Percentiles rank a stretch among this genome's conserved stretches.
Conservation (phyloP, 2,329 filamentous ascomycete species). For the Talaromyces marneffei region DNA sequence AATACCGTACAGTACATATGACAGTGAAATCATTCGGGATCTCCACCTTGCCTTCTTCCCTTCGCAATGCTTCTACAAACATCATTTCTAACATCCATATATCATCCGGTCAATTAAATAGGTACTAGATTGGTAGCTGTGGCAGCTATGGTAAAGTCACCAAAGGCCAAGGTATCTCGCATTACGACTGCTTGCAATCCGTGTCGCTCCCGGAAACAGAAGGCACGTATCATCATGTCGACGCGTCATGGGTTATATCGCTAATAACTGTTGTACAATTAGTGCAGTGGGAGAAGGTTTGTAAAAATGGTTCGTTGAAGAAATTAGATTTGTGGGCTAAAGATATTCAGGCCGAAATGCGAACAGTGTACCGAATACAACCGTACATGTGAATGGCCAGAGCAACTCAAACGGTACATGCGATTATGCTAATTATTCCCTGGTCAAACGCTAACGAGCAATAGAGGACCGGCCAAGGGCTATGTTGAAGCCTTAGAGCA, state of each 20-base stretch:
- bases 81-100: not conserved
- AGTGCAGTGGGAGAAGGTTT: constrained; percentile 40
- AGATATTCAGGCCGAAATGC: constrained; percentile 28
- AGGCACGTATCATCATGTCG: constrained; percentile 24
- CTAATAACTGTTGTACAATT: not conserved
- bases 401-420: constrained; percentile 33
- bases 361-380: constrained; percentile 31
- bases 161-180: constrained; percentile 27
- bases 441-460: not conserved
- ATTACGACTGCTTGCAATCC: constrained; percentile 39
- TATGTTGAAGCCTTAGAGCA: constrained; percentile 42
- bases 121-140: not conserved
- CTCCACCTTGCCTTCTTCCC: not conserved
- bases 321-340: constrained; percentile 9
- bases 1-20: too few relatives aligned
- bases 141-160: not conserved
- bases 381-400: constrained; percentile 34
- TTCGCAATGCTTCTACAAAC: too few relatives aligned
- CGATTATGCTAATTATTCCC: not conserved
- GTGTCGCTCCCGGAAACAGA: constrained; percentile 40
- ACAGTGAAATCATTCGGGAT: not conserved
- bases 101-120: not conserved
- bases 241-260: not conserved
- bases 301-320: constrained; percentile 13
- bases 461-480: constrained; percentile 44